phyloP scores from a whole-genome alignment of 345 rosid species.

The Bretschneidera sinensis region DNA sequence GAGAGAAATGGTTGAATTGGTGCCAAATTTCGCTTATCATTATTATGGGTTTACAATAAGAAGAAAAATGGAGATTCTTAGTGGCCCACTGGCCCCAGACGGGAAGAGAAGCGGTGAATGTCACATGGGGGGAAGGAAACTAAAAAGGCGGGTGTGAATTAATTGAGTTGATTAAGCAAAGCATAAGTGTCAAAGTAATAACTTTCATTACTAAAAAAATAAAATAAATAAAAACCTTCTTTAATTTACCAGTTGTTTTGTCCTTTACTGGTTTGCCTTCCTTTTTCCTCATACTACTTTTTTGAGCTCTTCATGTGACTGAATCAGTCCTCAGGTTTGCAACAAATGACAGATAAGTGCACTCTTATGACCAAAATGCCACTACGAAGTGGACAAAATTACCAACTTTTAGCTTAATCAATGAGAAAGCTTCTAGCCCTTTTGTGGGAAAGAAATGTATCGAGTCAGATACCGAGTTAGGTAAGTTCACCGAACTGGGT shows the following conservation, averaged over 20 bases:
- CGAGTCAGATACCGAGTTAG: background rate
- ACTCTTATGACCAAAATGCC: background rate
- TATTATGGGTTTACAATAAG: background rate
- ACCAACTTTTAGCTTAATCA: background rate
- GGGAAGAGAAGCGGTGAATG: slow-evolving; percentile 1
- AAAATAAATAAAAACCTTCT: background rate
- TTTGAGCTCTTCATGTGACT: background rate
- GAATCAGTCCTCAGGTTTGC: background rate
- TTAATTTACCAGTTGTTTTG: background rate
- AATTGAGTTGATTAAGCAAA: slow-evolving; percentile 15
- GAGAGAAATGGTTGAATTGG: background rate
- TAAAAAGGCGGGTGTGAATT: slow-evolving; percentile 34
- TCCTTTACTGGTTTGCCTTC: slow-evolving; percentile 15
- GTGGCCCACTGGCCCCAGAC: background rate
- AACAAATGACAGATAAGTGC: background rate
- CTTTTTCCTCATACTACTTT: background rate
- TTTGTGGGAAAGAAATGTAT: background rate
- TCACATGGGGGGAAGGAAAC: slow-evolving; percentile 29
- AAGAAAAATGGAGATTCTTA: background rate
- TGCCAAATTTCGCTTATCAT: background rate
- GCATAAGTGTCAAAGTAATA: slow-evolving; percentile 1
- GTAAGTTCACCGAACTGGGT: background rate
- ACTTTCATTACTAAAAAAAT: too few species aligned
- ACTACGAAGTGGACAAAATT: background rate
- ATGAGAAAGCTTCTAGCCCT: background rate